Conservation (phyloP, 768 basidiomycete genomes). For the Leucosporidium scottii region DNA sequence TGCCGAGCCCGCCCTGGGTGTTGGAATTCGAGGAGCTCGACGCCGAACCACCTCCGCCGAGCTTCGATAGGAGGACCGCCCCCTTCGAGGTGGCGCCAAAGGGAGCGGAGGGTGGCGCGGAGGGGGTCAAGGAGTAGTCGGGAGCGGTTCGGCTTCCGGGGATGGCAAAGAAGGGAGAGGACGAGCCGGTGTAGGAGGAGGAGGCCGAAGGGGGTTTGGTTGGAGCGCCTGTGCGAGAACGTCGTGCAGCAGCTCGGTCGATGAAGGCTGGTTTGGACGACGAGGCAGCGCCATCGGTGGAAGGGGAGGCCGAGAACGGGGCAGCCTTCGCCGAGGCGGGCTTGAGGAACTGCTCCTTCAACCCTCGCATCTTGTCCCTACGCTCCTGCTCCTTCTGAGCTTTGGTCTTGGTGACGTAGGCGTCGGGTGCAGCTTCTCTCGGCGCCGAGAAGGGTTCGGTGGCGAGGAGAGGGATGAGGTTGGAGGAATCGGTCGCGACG, state of each 20-base stretch:
- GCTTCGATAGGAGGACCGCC: slow-evolving; percentile 23
- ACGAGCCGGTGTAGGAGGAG: neutral
- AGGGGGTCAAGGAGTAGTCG: slow-evolving; percentile 1
- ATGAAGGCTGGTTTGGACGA: neutral
- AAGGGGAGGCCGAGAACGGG: neutral
- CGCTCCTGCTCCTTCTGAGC: slow-evolving; percentile 28
- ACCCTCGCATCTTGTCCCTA: slow-evolving; percentile 12
- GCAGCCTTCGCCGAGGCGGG: neutral
- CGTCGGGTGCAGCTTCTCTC: neutral
- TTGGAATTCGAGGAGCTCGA: neutral
- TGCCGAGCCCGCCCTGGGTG: slow-evolving; percentile 10
- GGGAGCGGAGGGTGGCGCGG: slow-evolving; percentile 3
- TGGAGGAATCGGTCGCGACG: slow-evolving; percentile 28
- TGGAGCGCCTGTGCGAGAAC: slow-evolving; percentile 9
- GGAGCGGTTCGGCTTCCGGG: slow-evolving; percentile 4
- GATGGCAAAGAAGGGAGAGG: slow-evolving; percentile 21
- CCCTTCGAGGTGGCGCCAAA: slow-evolving; percentile 17
- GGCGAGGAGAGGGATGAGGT: slow-evolving; percentile 26
- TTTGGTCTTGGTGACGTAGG: slow-evolving; percentile 17
- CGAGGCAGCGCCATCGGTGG: neutral
- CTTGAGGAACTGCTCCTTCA: slow-evolving; percentile 24
- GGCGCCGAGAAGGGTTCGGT: neutral
- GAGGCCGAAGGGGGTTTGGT: slow-evolving; percentile 4
- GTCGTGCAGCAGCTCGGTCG: slow-evolving; percentile 26
- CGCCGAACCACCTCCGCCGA: neutral